A percentile compares a stretch with the other conserved stretches of the same genome.
These are phyloP conservation scores for Vigna angularis DNA, from an alignment of 306 rosid species.

Conservation along the genomic window DNA sequence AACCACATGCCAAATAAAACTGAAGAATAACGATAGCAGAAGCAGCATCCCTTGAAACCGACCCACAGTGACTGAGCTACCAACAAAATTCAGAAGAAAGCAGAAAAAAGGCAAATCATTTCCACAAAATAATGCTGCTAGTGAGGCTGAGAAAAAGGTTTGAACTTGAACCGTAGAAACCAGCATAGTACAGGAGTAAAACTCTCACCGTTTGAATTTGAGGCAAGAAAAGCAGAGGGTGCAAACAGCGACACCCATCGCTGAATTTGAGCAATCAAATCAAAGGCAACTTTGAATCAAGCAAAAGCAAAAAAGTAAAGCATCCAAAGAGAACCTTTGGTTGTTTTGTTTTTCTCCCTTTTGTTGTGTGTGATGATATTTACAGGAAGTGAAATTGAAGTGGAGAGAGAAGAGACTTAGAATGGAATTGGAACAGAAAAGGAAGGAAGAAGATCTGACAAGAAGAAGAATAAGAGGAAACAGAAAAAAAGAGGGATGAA, in stretches of 20 bases:
- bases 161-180: conserved; percentile 17
- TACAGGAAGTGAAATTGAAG: not conserved
- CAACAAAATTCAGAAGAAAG: not conserved
- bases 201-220: conserved; percentile 61
- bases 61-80: not conserved
- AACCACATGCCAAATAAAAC: conserved; percentile 27
- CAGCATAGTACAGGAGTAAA: conserved; percentile 28
- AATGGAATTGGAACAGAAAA: conserved; percentile 13
- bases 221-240: conserved; percentile 59
- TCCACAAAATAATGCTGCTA: not conserved
- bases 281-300: conserved; percentile 48
- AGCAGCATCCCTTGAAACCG: not conserved
- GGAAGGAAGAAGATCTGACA: conserved; percentile 46
- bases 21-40: not conserved
- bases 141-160: conserved; percentile 5
- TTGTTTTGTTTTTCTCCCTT: not conserved
- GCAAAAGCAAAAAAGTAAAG: conserved; percentile 31
- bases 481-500: not conserved
- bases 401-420: not conserved
- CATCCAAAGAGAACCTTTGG: conserved; percentile 37
- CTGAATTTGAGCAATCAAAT: conserved; percentile 50
- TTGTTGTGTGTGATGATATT: not conserved
- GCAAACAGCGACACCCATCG: conserved; percentile 54
- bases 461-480: not conserved
- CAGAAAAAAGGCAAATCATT: not conserved